Evolutionary conservation across 257 asterid species (phyloP), one percentile per base, ranked within the genome.

Genomic region (Fraxinus americana): DNA sequence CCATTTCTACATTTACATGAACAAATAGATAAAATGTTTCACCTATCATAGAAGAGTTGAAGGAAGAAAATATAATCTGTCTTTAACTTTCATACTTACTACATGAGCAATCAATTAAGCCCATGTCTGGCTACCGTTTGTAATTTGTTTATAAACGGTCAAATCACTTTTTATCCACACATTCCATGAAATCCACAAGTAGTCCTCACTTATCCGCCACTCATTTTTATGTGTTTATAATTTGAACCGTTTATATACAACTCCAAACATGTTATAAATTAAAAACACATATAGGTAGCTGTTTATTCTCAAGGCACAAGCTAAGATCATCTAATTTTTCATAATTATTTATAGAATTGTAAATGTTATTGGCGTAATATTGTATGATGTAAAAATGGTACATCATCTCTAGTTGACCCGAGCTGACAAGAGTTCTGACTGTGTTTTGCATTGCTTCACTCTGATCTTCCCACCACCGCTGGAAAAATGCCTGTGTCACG

Each of bases 391-490:
- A 34, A 34, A 34, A 34, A 34, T 38, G 59, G 80, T 89, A 94
- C 99, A 96, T 92, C 78, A 96, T 83, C 90, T 96, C 99, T 39
- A 96, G 99, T 88, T 89, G 98, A 82, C 98, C 99, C 54, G 89
- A 86, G 81, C 73, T 80, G 81, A 96, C 95, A 12, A 96, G 96
- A 78, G 36, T 50, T 80, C 76, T 72, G 34, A 93, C 98, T 23
- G 86, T 89, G 61, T 82, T 82, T 85, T 92, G 90, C 87, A 83
- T 85, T 43, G 41, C 83, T 21, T 90, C 92, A 65, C 91, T 90
- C 86, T 96, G 99, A 23, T 86, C 75, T 61, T 90, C 86, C 99
- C 99, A 96, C 99, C 99, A 96, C 34, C 98, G 92, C 96, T 96
- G 98, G 81, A 96, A 91, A 86, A 96, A 96, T 2, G 99, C 98